Evolutionary conservation across 2,329 filamentous ascomycete genomes (phyloP), one percentile per base, ranked within the genome.

Genomic region (Dothiorella sarmentorum): DNA sequence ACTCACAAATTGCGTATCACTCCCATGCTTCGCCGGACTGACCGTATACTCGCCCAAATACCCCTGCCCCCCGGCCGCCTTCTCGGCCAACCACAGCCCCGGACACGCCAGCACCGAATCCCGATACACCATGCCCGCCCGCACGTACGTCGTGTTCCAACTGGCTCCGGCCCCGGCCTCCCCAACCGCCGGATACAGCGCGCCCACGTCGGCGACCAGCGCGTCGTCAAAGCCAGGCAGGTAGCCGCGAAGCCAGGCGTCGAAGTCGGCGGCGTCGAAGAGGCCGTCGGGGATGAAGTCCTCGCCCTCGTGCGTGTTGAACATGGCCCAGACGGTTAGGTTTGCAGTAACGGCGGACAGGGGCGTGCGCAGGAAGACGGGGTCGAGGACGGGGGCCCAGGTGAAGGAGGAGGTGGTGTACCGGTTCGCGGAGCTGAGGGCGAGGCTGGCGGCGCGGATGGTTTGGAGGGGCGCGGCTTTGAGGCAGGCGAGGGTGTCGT

Each of bases 261-360:
- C 71, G 63, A 85, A 85, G 3, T 77, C 79, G 0, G 75, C 71
- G 1, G 58, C 53, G 1, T 69, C 72, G 17, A 71, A 66, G 1
- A 86, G 71, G 0, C 78, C 80, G 0, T 77, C 66, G 0, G 82
- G 82, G 20, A 85, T 73, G 63, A 87, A 87, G 62, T 82, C 84
- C 66, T 86, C 79, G 20, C 85, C 84, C 68, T 87, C 84, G 65
- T 85, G 80, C 0, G 80, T 76, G 66, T 87, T 87, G 67, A 85
- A 86, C 75, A 80, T 81, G n/a, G 77, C 75, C 62, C 80, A 81
- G 0, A 78, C 76, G 7, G 2, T 80, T 74, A 2, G 76, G 76
- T 55, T 82, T 78, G 63, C 52, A 0, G 64, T 62, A 0, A 78
- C 71, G 0, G 77, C 78, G 2, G 77, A 81, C 2, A 87, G 71